Conservation (phyloP, 2,329 filamentous ascomycete genomes). For the Fusarium sp. region DNA sequence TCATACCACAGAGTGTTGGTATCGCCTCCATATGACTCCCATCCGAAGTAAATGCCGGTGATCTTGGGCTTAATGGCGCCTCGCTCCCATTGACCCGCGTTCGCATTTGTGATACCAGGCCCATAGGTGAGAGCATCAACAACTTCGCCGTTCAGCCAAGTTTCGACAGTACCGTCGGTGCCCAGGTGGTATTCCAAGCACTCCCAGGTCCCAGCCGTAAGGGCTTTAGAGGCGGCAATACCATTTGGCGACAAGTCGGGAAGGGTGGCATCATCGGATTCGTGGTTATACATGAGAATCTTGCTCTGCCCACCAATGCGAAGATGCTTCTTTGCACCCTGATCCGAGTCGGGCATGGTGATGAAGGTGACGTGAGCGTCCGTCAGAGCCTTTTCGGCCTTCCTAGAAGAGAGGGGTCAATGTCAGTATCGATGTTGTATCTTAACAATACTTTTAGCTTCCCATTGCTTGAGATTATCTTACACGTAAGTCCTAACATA, state of each 20-base stretch:
- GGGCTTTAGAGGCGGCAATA: constrained; percentile 67
- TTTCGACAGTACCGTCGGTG: constrained; percentile 71
- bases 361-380: constrained; percentile 75
- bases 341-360: constrained; percentile 73
- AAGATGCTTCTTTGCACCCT: constrained; percentile 71
- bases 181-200: constrained; percentile 76
- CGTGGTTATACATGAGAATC: constrained; percentile 77
- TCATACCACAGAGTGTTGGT: constrained; percentile 76
- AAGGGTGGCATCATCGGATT: constrained; percentile 74
- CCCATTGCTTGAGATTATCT: too few species aligned
- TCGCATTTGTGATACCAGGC: constrained; percentile 61
- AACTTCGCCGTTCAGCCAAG: constrained; percentile 70
- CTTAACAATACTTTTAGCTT: too few species aligned
- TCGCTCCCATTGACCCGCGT: constrained; percentile 67
- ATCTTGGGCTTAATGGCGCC: constrained; percentile 66
- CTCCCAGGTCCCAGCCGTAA: constrained; percentile 68
- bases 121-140: constrained; percentile 62
- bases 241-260: constrained; percentile 73
- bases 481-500: constrained; percentile 71
- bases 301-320: constrained; percentile 73
- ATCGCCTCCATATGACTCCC: constrained; percentile 75
- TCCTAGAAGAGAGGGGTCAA: constrained; percentile 55
- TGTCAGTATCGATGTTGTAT: background rate
- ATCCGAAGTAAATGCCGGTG: constrained; percentile 72
- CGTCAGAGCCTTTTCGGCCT: constrained; percentile 70